Evolutionary conservation across 192 early-diverging fungal genomes (phyloP).

Genomic region (Gonapodya prolifera): DNA sequence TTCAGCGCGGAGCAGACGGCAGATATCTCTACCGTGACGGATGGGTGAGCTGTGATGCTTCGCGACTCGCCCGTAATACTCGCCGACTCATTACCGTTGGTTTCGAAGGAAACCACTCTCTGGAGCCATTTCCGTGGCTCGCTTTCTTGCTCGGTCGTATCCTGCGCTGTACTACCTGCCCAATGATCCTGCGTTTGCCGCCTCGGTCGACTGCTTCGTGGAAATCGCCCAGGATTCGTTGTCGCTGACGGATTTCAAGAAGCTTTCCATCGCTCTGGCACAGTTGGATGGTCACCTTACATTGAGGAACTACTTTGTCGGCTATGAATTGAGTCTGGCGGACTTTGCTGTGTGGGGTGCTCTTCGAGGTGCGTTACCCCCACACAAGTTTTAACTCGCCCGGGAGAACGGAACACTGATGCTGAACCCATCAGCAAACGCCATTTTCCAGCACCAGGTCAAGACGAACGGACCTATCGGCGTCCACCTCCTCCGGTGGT

Average conservation of each 20-base stretch:
- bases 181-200: neutral
- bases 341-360: constrained; percentile 84
- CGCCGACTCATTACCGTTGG: neutral
- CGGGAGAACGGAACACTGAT: no score
- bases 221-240: constrained; percentile 8
- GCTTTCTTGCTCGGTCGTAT: neutral
- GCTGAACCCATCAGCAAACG: no score
- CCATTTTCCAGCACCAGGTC: constrained; percentile 63
- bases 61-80: neutral
- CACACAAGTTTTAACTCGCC: neutral
- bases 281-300: constrained; percentile 70
- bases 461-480: constrained; percentile 65
- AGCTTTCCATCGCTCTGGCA: constrained; percentile 49
- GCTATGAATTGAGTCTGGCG: constrained; percentile 60
- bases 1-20: neutral
- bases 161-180: neutral
- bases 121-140: neutral
- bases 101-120: neutral
- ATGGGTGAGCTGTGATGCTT: neutral
- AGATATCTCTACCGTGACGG: neutral
- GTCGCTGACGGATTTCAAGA: constrained; percentile 39
- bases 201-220: neutral
- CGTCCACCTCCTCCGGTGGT: constrained; percentile 69
- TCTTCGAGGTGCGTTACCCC: constrained; percentile 37
- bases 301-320: constrained; percentile 67